phyloP scores from a whole-genome alignment of 805 yeast species.

The Saccharomycopsis amapae region DNA sequence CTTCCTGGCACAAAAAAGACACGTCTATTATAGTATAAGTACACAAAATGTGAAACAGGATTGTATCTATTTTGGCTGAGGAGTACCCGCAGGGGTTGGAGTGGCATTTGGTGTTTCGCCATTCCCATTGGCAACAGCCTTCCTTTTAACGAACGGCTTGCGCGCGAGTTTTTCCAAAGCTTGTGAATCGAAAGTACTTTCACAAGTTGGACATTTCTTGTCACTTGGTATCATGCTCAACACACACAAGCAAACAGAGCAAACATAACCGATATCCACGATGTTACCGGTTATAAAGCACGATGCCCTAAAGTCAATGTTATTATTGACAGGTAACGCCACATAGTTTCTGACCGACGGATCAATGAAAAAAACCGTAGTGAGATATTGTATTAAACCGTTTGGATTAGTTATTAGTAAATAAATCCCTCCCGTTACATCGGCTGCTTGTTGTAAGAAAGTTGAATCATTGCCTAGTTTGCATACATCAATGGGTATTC shows the following conservation, averaged over 20 bases:
- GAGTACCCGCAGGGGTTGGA: neutral
- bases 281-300: constrained; percentile 87
- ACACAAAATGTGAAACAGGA: neutral
- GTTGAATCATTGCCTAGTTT: constrained; percentile 55
- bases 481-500: constrained; percentile 84
- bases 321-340: constrained; percentile 72
- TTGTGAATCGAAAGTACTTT: constrained; percentile 61
- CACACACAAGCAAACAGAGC: constrained; percentile 85
- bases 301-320: constrained; percentile 90
- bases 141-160: constrained; percentile 46
- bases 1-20: no score
- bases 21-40: neutral
- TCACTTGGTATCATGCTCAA: constrained; percentile 62
- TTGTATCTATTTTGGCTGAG: no score
- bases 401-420: constrained; percentile 56
- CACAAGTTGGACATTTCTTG: constrained; percentile 80
- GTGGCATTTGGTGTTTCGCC: neutral
- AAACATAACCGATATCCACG: constrained; percentile 89
- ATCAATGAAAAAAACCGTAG: constrained; percentile 79
- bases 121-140: neutral
- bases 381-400: constrained; percentile 77
- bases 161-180: constrained; percentile 51
- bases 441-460: constrained; percentile 91
- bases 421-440: constrained; percentile 89
- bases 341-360: constrained; percentile 73